A percentile compares a stretch with the other conserved stretches of the same genome.
phyloP scores from a whole-genome alignment of 1,284 basidiomycete genomes.

The Hemileccinum hortonii region DNA sequence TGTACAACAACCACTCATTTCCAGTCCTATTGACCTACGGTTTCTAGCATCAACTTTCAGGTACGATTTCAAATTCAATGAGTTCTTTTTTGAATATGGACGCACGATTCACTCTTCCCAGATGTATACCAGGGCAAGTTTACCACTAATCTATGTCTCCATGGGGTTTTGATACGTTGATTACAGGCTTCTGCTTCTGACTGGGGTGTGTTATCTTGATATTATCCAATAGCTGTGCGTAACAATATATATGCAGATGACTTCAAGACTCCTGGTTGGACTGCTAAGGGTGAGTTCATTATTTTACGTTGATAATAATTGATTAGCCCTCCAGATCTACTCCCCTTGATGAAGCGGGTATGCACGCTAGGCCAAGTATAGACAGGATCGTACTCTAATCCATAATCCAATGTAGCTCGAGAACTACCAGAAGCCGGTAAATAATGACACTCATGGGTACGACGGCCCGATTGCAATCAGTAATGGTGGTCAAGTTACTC shows the following conservation, averaged over 20 bases:
- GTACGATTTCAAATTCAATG: constrained; percentile 7
- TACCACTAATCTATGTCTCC: neutral
- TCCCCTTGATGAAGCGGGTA: constrained; percentile 71
- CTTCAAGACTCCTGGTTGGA: constrained; percentile 72
- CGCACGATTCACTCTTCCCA: neutral
- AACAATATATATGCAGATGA: constrained; percentile 47
- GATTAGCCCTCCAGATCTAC: constrained; percentile 45
- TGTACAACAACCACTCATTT: neutral
- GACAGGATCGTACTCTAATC: neutral
- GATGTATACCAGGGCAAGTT: constrained; percentile 64
- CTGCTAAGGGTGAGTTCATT: constrained; percentile 48
- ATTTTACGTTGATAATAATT: constrained; percentile 2
- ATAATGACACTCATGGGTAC: constrained; percentile 62
- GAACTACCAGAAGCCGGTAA: constrained; percentile 70
- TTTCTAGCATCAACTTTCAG: constrained; percentile 65
- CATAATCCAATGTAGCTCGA: constrained; percentile 44
- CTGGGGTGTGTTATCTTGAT: constrained; percentile 49
- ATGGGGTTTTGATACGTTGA: neutral
- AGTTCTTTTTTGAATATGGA: neutral
- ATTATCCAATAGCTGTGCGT: neutral
- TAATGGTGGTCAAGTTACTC: constrained; percentile 60
- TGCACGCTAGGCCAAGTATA: constrained; percentile 7
- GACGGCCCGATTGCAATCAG: constrained; percentile 71
- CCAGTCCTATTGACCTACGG: constrained; percentile 1
- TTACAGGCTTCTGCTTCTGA: constrained; percentile 62